These are phyloP conservation scores for Monilinia fructicola DNA, from an alignment of 2,329 filamentous ascomycete species.

Conservation along the genomic window DNA sequence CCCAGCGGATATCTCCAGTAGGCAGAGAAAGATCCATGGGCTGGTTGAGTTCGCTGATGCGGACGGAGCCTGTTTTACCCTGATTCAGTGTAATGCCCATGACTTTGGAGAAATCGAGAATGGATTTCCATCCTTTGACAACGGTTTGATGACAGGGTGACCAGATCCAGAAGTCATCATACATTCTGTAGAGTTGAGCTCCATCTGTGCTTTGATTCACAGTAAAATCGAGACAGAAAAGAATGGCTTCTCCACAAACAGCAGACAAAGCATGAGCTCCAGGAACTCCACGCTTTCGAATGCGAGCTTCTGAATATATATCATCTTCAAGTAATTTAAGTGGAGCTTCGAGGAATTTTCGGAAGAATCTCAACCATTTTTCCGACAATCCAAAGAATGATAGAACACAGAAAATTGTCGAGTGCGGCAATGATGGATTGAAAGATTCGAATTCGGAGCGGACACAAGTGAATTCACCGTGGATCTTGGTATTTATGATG, in stretches of 20 bases:
- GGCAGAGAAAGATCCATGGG: slow-evolving; percentile 45
- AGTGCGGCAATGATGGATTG: slow-evolving; percentile 58
- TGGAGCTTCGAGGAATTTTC: slow-evolving; percentile 58
- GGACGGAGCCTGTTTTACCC: slow-evolving; percentile 56
- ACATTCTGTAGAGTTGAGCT: slow-evolving; percentile 57
- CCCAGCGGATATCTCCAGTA: slow-evolving; percentile 56
- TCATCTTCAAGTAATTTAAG: slow-evolving; percentile 58
- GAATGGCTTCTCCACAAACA: slow-evolving; percentile 57
- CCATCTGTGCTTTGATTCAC: slow-evolving; percentile 59
- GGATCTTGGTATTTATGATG: slow-evolving; percentile 50
- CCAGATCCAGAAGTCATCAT: slow-evolving; percentile 70
- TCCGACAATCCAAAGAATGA: slow-evolving; percentile 59
- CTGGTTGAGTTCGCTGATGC: slow-evolving; percentile 36
- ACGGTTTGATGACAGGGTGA: slow-evolving; percentile 50
- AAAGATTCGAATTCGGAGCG: slow-evolving; percentile 60
- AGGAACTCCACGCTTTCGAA: slow-evolving; percentile 58
- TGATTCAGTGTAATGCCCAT: slow-evolving; percentile 60
- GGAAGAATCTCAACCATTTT: slow-evolving; percentile 59
- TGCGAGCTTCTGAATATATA: slow-evolving; percentile 44
- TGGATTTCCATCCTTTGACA: slow-evolving; percentile 58
- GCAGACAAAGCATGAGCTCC: slow-evolving; percentile 59
- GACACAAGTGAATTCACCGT: slow-evolving; percentile 54
- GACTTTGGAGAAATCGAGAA: slow-evolving; percentile 53
- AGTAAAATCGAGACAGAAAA: slow-evolving; percentile 66
- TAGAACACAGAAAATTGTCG: slow-evolving; percentile 56